Conservation (phyloP, 179 eudicot genomes). For the Heliamphora pulchella region DNA sequence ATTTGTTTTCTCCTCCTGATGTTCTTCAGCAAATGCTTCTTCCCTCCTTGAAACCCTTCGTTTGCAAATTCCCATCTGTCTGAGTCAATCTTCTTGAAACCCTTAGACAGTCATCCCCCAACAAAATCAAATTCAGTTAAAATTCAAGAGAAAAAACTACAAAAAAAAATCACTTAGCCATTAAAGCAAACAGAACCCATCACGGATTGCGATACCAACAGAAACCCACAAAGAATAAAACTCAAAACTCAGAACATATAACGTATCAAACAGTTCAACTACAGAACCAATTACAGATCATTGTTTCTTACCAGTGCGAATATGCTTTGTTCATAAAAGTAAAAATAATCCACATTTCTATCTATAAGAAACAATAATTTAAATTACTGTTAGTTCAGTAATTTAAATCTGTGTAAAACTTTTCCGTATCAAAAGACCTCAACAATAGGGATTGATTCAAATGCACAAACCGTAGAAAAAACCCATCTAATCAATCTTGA, state of each 20-base stretch:
- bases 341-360: no score
- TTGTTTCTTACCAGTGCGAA: no score
- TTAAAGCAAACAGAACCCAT: background rate
- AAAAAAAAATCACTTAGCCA: background rate
- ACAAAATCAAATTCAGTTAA: background rate
- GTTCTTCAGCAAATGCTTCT: slow-evolving; percentile 54
- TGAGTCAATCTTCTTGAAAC: slow-evolving; percentile 64
- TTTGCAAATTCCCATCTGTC: slow-evolving; percentile 77
- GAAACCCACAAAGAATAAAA: background rate
- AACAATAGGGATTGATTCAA: background rate
- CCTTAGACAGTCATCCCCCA: slow-evolving; percentile 22
- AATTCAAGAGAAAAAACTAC: background rate
- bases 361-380: no score
- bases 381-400: no score
- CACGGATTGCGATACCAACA: background rate
- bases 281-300: background rate
- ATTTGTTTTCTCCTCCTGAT: slow-evolving; percentile 50
- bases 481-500: background rate
- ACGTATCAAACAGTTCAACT: no score
- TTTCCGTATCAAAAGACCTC: no score
- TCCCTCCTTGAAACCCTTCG: slow-evolving; percentile 55
- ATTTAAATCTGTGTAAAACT: no score
- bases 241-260: background rate
- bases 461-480: background rate
- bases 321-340: no score